Evolutionary conservation across 2,329 filamentous ascomycete species (phyloP), one percentile per base, ranked within the genome.

Genomic region (Incumbomyces lentus): DNA sequence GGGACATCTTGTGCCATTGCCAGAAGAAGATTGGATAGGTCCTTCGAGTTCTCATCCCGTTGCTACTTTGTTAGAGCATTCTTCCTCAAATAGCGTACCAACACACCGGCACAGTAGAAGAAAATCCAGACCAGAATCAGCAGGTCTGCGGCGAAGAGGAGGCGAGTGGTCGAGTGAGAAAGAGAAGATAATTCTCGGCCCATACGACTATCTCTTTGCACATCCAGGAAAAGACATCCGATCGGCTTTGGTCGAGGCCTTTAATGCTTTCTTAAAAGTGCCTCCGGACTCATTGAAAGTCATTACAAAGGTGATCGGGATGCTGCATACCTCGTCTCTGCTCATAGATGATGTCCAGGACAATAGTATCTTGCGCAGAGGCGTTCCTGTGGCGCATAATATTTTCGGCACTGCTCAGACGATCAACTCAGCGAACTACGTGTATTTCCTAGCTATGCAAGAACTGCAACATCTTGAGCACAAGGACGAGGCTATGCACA

Each of bases 1-100:
- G 47, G 60, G 69, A 31, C 67, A 73, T 19, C 64, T 80, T 17
- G 70, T 67, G 16, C 70, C 76, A 31, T 71, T 84, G 18, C 65
- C 76, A 17, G 82, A 85, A 60, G 71, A 70, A 46, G 72, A 80
- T 65, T 82, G 76, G 80, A 68, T 79, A 44, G 65, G 66, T 49
- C n/a, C n/a, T n/a, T n/a, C n/a, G n/a, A n/a, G n/a, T n/a, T n/a
- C n/a, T n/a, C n/a, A n/a, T n/a, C n/a, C n/a, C n/a, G n/a, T n/a
- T n/a, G n/a, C n/a, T n/a, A n/a, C n/a, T n/a, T n/a, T n/a, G n/a
- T n/a, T n/a, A n/a, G n/a, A n/a, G n/a, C n/a, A n/a, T n/a, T n/a
- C n/a, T n/a, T n/a, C n/a, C n/a, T n/a, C n/a, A n/a, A n/a, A n/a
- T n/a, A n/a, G n/a, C n/a, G n/a, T 50, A 30, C 49, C 55, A 18